These are phyloP conservation scores for Coemansia sp. DNA, from an alignment of 192 early-diverging fungal species.

Conservation along the genomic window DNA sequence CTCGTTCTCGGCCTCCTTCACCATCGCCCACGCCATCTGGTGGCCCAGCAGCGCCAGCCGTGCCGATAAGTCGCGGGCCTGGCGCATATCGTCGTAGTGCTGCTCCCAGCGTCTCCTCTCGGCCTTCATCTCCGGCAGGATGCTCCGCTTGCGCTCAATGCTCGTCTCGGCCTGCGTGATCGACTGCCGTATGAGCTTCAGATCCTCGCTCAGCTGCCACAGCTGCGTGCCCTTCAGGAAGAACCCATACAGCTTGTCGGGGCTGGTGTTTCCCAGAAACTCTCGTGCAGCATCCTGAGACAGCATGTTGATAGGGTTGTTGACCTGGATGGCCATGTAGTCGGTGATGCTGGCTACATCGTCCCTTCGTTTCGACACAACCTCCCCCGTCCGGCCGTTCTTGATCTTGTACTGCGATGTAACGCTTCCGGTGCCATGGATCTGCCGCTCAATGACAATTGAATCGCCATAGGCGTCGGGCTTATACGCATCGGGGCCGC, in stretches of 20 bases:
- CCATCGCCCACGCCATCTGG: slow-evolving; percentile 74
- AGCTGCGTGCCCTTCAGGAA: slow-evolving; percentile 89
- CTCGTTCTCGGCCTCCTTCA: slow-evolving; percentile 57
- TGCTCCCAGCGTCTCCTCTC: slow-evolving; percentile 66
- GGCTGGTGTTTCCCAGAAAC: slow-evolving; percentile 79
- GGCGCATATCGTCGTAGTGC: slow-evolving; percentile 67
- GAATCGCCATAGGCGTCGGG: slow-evolving; percentile 76
- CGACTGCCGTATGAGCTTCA: slow-evolving; percentile 59
- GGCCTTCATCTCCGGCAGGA: slow-evolving; percentile 71
- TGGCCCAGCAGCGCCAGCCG: slow-evolving; percentile 62
- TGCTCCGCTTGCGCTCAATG: slow-evolving; percentile 60
- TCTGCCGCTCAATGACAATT: slow-evolving; percentile 81
- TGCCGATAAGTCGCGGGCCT: slow-evolving; percentile 60
- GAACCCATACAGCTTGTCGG: slow-evolving; percentile 90
- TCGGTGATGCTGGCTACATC: slow-evolving; percentile 83
- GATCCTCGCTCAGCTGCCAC: slow-evolving; percentile 73
- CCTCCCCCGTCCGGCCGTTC: slow-evolving; percentile 58
- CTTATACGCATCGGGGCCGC: slow-evolving; percentile 82
- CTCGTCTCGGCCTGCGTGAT: slow-evolving; percentile 55
- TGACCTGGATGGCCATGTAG: slow-evolving; percentile 87
- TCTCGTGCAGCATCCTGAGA: slow-evolving; percentile 90
- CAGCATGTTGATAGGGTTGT: slow-evolving; percentile 92
- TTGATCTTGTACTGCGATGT: slow-evolving; percentile 78
- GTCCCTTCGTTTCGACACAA: slow-evolving; percentile 76
- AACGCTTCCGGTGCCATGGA: slow-evolving; percentile 50